phyloP scores from a whole-genome alignment of 2,329 filamentous ascomycete species.

The Ophiosphaerella herpotricha region DNA sequence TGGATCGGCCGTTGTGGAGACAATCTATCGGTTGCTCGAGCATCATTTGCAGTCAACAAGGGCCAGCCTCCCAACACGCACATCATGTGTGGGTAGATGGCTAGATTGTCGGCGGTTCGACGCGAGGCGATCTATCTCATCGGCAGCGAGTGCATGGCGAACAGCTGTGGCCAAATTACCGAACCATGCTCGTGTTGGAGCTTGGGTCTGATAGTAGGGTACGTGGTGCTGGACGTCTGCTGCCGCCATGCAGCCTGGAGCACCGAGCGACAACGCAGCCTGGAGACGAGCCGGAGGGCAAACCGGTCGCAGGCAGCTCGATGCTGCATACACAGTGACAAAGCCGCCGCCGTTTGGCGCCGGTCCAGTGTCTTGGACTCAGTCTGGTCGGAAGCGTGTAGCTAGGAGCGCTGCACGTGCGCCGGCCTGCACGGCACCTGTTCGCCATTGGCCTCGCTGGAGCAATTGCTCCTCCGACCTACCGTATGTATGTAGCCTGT shows the following conservation, averaged over 20 bases:
- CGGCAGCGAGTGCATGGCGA: conserved; percentile 6
- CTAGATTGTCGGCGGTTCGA: conserved; percentile 5
- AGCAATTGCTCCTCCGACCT: too few species aligned
- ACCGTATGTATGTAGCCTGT: too few species aligned
- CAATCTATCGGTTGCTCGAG: conserved; percentile 26
- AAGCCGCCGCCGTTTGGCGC: conserved; percentile 31
- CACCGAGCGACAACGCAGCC: conserved; percentile 23
- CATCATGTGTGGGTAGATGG: conserved; percentile 3
- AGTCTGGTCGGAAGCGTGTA: conserved; percentile 9
- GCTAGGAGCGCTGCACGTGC: too few species aligned
- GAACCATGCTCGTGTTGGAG: conserved; percentile 6
- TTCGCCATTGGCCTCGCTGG: too few species aligned
- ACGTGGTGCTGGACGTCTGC: background rate
- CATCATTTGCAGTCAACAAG: conserved; percentile 21
- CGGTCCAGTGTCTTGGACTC: conserved; percentile 33
- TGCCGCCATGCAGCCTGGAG: conserved; percentile 2
- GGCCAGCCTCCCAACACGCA: conserved; percentile 28
- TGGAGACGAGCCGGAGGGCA: conserved; percentile 10
- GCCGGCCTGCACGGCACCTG: background rate
- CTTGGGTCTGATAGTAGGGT: background rate
- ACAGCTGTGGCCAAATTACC: conserved; percentile 12
- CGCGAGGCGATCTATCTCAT: conserved; percentile 8
- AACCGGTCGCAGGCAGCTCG: conserved; percentile 13
- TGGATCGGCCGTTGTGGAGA: conserved; percentile 40
- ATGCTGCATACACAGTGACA: conserved; percentile 27